Conservation (phyloP, 805 yeast genomes). For the Hanseniaspora mollemarum region DNA sequence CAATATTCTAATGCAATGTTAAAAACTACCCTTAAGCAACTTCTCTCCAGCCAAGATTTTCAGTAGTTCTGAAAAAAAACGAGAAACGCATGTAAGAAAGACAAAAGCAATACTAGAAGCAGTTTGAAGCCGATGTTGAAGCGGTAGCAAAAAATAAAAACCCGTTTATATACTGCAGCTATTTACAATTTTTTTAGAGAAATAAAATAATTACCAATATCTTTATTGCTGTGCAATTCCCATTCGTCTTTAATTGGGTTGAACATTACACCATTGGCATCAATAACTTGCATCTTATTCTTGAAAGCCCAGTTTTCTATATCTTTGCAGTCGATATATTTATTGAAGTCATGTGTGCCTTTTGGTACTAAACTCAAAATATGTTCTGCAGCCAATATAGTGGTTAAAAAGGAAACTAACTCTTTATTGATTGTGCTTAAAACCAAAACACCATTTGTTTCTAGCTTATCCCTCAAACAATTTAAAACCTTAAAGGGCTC, state of each 20-base stretch:
- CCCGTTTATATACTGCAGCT: too few relatives aligned
- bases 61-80: too few relatives aligned
- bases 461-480: conserved; percentile 58
- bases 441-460: conserved; percentile 69
- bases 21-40: too few relatives aligned
- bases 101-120: too few relatives aligned
- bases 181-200: conserved; percentile 47
- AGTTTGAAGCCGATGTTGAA: too few relatives aligned
- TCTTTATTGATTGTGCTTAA: conserved; percentile 89
- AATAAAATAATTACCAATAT: conserved; percentile 78
- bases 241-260: conserved; percentile 70
- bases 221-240: conserved; percentile 50
- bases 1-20: too few relatives aligned
- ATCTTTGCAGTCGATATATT: conserved; percentile 72
- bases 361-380: conserved; percentile 70
- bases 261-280: conserved; percentile 68
- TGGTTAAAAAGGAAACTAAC: conserved; percentile 75
- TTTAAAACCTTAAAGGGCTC: conserved; percentile 62
- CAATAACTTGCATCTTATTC: conserved; percentile 45
- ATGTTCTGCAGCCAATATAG: conserved; percentile 81
- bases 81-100: too few relatives aligned
- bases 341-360: conserved; percentile 82
- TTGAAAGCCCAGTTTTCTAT: conserved; percentile 46
- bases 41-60: too few relatives aligned
- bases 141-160: too few relatives aligned